Conservation (phyloP, 768 basidiomycete species). For the Leccinum incarnatum region DNA sequence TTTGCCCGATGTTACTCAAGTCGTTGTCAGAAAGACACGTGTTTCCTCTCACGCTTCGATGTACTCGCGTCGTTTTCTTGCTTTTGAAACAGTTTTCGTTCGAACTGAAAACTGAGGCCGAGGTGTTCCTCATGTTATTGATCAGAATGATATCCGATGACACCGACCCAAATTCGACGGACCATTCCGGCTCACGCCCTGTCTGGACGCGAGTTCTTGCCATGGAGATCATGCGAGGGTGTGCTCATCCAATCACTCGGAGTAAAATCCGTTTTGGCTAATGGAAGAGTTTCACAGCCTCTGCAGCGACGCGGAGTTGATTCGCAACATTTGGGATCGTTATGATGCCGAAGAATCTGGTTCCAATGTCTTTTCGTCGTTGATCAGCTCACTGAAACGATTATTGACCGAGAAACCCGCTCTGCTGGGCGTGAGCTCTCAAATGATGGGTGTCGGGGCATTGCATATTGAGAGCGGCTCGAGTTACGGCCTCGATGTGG, state of each 20-base stretch:
- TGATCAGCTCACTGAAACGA: conserved; percentile 82
- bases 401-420: conserved; percentile 87
- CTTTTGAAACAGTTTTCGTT: conserved; percentile 87
- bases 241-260: conserved; percentile 4
- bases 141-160: conserved; percentile 65
- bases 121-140: conserved; percentile 78
- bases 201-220: conserved; percentile 89
- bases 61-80: conserved; percentile 91
- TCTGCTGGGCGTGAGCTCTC: conserved; percentile 71
- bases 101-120: conserved; percentile 78
- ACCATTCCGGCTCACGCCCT: conserved; percentile 45
- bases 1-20: conserved; percentile 87
- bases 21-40: conserved; percentile 76
- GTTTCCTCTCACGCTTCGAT: conserved; percentile 87
- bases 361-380: conserved; percentile 70
- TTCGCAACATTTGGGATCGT: conserved; percentile 75
- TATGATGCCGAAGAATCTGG: conserved; percentile 63
- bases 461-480: conserved; percentile 30
- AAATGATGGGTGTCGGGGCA: conserved; percentile 81
- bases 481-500: conserved; percentile 59
- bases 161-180: conserved; percentile 25
- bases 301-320: conserved; percentile 76
- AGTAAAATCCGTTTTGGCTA: neutral
- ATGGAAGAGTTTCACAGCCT: conserved; percentile 41
- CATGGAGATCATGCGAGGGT: conserved; percentile 92